Evolutionary conservation across 2,329 filamentous ascomycete genomes (phyloP).

Genomic region (Drechslera avenae): DNA sequence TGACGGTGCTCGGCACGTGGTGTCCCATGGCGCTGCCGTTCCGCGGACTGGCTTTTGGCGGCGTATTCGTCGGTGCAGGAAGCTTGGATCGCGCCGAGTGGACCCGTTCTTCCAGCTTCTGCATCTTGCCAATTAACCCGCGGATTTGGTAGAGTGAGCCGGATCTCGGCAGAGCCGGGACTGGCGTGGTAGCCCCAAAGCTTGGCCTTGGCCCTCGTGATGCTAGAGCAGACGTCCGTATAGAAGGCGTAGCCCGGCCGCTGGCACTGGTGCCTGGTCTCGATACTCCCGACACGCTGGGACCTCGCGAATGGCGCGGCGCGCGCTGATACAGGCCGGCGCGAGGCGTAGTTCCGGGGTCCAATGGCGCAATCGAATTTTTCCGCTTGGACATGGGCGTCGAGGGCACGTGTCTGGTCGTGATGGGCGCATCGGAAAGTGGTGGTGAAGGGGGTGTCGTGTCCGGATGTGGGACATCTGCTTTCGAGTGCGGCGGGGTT

Average conservation of each 20-base stretch:
- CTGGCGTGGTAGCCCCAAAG: constrained; percentile 56
- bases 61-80: constrained; percentile 77
- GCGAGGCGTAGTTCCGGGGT: constrained; percentile 59
- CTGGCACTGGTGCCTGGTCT: constrained; percentile 29
- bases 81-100: constrained; percentile 90
- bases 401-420: constrained; percentile 50
- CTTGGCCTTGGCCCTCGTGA: constrained; percentile 51
- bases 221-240: constrained; percentile 40
- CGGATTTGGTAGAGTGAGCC: constrained; percentile 90
- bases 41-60: constrained; percentile 80
- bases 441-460: constrained; percentile 91
- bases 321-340: constrained; percentile 54
- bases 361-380: constrained; percentile 57
- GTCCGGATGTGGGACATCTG: constrained; percentile 65
- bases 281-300: constrained; percentile 62
- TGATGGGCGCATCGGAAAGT: constrained; percentile 81
- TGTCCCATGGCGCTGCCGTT: constrained; percentile 56
- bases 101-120: constrained; percentile 90
- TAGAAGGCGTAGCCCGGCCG: constrained; percentile 54
- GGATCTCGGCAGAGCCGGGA: constrained; percentile 59
- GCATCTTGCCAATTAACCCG: constrained; percentile 93
- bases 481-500: constrained; percentile 77
- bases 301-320: constrained; percentile 59
- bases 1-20: constrained; percentile 60
- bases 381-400: constrained; percentile 49